Evolutionary conservation across 768 basidiomycete species (phyloP), one percentile per base, ranked within the genome.

Genomic region (Mycena vitilis): DNA sequence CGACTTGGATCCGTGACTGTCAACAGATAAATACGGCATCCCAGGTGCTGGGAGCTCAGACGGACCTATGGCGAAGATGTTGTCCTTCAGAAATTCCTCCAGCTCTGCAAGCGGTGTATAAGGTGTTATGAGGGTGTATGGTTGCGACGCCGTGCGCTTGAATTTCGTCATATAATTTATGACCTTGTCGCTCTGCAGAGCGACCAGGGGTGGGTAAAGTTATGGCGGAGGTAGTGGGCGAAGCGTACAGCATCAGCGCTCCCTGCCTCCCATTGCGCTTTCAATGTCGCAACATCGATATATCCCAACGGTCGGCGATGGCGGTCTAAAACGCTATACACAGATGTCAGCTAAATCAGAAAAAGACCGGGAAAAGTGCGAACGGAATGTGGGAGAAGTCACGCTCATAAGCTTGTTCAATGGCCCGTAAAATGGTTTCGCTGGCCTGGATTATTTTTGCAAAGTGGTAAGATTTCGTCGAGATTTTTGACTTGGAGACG

Each of bases 301-400:
- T 96, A 96, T 6, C 96, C 96, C 22, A 97, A 78, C 7, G 93
- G 95, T 74, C 87, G 87, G 53, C 93, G 86, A 36, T 86, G 83
- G 61, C 82, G 84, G 73, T 92, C 90, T 36, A 98, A 84, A 0
- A 97, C 92, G 2, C 95, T 97, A 54, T 49, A 12, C 38, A n/a
- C 13, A 23, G 15, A 15, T 48, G 47, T 54, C 63, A 8, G 42
- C 18, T 48, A 56, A 36, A 30, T 3, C 30, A 30, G 55, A 48
- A 48, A 38, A 45, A 52, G 38, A 8, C 25, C 18, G 51, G 40
- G 20, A 18, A 53, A 38, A 44, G 22, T 48, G 18, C 81, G 54
- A 60, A 96, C 96, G 96, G 96, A 68, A 97, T 91, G 73, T 96
- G 91, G 20, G 95, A 95, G 80, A 96, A 98, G 76, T 98, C 96